phyloP scores from a whole-genome alignment of 2,329 filamentous ascomycete genomes.

The Pseudogymnoascus sp. region DNA sequence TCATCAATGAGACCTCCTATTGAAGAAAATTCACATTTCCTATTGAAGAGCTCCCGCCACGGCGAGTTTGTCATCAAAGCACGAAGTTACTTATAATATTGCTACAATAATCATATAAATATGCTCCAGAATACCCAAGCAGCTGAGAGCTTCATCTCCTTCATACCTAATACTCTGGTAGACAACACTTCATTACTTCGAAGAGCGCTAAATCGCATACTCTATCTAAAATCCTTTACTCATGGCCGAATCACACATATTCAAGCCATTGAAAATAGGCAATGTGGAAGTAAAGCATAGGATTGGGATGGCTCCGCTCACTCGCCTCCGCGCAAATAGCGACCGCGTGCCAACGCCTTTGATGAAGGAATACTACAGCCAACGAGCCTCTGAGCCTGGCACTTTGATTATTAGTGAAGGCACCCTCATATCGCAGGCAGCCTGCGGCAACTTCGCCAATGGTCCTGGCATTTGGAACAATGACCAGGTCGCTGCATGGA shows the following conservation, averaged over 20 bases:
- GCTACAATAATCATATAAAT: neutral
- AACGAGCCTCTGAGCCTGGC: slow-evolving; percentile 42
- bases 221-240: neutral
- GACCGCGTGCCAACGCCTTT: slow-evolving; percentile 38
- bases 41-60: neutral
- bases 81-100: neutral
- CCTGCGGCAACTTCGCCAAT: neutral
- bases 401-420: slow-evolving; percentile 41
- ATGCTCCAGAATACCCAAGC: neutral
- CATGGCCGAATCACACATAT: slow-evolving; percentile 17
- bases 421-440: neutral
- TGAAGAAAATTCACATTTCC: neutral
- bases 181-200: neutral
- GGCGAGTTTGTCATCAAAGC: neutral
- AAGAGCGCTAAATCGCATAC: neutral
- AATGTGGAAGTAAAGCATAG: slow-evolving; percentile 34
- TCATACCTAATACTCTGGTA: neutral
- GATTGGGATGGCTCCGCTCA: slow-evolving; percentile 42
- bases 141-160: neutral
- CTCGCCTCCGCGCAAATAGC: slow-evolving; percentile 35
- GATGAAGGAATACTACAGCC: slow-evolving; percentile 41
- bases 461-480: slow-evolving; percentile 37
- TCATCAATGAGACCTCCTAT: neutral
- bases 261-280: slow-evolving; percentile 33
- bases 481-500: slow-evolving; percentile 50